Evolutionary conservation across 148 eudicot species (phyloP).

Genomic region (Chenopodium album): DNA sequence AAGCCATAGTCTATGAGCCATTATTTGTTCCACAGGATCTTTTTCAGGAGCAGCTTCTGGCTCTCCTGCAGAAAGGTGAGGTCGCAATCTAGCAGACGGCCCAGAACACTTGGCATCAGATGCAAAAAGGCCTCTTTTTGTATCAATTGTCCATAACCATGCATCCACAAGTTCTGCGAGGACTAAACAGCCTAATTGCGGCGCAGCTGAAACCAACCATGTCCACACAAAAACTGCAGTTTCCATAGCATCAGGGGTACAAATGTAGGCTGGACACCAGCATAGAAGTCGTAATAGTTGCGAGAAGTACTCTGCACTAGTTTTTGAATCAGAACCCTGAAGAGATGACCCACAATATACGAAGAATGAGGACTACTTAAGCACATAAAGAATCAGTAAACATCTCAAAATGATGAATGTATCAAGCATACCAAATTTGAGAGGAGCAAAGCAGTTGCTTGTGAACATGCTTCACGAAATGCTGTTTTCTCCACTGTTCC

Average conservation of each 20-base stretch:
- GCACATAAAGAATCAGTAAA: conserved; percentile 11
- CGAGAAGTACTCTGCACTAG: conserved; percentile 75
- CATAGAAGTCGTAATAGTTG: conserved; percentile 95
- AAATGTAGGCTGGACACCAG: conserved; percentile 99
- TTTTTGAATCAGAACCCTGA: conserved; percentile 68
- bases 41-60: conserved; percentile 80
- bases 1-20: conserved; percentile 98
- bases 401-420: conserved; percentile 15
- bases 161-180: conserved; percentile 99
- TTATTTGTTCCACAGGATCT: conserved; percentile 89
- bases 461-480: conserved; percentile 90
- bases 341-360: conserved; percentile 18
- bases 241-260: conserved; percentile 93
- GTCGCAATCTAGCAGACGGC: conserved; percentile 86
- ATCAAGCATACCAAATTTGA: conserved; percentile 71
- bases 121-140: conserved; percentile 93
- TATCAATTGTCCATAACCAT: conserved; percentile 98
- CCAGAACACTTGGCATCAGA: conserved; percentile 78
- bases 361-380: conserved; percentile 14
- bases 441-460: conserved; percentile 93
- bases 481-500: conserved; percentile 74
- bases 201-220: conserved; percentile 99
- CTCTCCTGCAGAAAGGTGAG: conserved; percentile 93
- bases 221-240: conserved; percentile 98
- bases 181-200: conserved; percentile 84